Evolutionary conservation across 2,329 filamentous ascomycete species (phyloP).

Genomic region (Colletotrichum cordylinicola): DNA sequence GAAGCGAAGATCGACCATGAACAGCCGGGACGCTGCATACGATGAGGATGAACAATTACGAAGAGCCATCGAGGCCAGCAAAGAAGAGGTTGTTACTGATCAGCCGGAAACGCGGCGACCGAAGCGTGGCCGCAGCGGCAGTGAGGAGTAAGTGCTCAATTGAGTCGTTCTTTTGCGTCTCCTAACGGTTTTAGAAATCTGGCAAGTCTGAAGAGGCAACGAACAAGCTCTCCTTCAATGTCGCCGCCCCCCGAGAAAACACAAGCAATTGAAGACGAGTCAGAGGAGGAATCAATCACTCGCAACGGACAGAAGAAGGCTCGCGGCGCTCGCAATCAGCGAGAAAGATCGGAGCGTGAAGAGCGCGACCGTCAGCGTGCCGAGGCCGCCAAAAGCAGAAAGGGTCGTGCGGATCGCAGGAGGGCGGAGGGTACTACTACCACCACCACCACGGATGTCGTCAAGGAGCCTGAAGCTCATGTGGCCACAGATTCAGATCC

Average conservation of each 20-base stretch:
- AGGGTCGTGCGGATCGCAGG: constrained; percentile 80
- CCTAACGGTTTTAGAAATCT: constrained; percentile 61
- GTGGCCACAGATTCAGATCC: constrained; percentile 69
- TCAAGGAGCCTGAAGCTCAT: constrained; percentile 40
- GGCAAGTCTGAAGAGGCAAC: constrained; percentile 78
- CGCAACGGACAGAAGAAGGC: constrained; percentile 65
- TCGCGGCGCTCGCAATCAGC: constrained; percentile 64
- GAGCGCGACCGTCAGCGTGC: constrained; percentile 76
- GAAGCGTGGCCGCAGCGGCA: constrained; percentile 88
- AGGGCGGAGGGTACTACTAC: constrained; percentile 74
- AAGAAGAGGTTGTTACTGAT: constrained; percentile 71
- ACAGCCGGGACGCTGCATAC: constrained; percentile 92
- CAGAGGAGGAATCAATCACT: constrained; percentile 70
- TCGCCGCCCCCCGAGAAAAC: constrained; percentile 61
- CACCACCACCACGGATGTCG: constrained; percentile 44
- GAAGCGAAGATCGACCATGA: constrained; percentile 95
- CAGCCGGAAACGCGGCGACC: constrained; percentile 66
- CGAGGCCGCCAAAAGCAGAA: constrained; percentile 80
- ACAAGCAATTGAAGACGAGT: constrained; percentile 63
- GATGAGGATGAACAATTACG: constrained; percentile 92
- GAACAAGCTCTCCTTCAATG: constrained; percentile 78
- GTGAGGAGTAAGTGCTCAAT: constrained; percentile 79
- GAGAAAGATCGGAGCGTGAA: constrained; percentile 70
- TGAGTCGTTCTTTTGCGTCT: neutral
- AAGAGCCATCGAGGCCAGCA: constrained; percentile 93